Evolutionary conservation across 164 flowering plant species (phyloP).

Genomic region (Hamamelis virginiana): DNA sequence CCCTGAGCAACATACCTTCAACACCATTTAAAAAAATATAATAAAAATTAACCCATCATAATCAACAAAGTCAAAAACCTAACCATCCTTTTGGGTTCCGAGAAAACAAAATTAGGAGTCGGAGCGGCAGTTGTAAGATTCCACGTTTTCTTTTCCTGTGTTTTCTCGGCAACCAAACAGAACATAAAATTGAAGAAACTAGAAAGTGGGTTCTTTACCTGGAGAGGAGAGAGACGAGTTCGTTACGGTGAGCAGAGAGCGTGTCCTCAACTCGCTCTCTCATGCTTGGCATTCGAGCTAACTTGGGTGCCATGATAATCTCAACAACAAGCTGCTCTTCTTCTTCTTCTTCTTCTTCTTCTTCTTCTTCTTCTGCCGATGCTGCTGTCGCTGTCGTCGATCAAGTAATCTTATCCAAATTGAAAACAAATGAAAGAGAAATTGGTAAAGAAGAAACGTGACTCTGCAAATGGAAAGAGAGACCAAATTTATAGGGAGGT

Average conservation of each 20-base stretch:
- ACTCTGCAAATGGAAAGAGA: no score
- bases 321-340: background rate
- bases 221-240: conserved; percentile 85
- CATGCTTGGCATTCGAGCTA: conserved; percentile 55
- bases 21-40: background rate
- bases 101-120: background rate
- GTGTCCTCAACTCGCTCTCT: conserved; percentile 89
- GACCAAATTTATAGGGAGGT: no score
- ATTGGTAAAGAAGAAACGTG: background rate
- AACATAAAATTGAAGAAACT: conserved; percentile 2
- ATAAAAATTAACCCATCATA: no score
- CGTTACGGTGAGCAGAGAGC: conserved; percentile 81
- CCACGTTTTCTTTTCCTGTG: background rate
- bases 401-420: no score
- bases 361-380: no score
- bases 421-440: no score
- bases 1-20: conserved; percentile 90
- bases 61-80: background rate
- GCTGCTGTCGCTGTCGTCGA: no score
- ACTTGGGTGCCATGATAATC: conserved; percentile 43
- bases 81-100: background rate
- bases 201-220: conserved; percentile 38
- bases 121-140: no score
- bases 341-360: no score
- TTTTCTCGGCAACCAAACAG: conserved; percentile 4